Conservation (phyloP, 306 rosid genomes). For the Luffa aegyptiaca region DNA sequence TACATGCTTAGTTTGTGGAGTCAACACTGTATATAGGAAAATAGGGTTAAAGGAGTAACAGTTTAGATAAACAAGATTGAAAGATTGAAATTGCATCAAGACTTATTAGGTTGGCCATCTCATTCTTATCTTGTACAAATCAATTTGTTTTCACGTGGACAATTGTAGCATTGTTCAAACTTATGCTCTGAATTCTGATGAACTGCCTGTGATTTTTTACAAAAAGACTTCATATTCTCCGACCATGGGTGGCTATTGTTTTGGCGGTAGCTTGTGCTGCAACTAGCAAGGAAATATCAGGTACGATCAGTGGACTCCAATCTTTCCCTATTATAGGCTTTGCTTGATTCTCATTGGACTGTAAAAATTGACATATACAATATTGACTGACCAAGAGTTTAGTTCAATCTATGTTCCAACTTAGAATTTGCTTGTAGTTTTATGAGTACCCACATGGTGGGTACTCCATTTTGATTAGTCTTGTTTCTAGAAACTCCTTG, state of each 20-base stretch:
- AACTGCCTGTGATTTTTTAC: background rate
- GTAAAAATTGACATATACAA: background rate
- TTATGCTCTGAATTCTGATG: background rate
- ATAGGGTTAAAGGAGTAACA: conserved; percentile 32
- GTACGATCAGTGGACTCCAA: background rate
- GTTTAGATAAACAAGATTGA: conserved; percentile 16
- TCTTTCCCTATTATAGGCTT: background rate
- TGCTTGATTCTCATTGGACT: background rate
- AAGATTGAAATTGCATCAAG: conserved; percentile 18
- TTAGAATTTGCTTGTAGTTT: background rate
- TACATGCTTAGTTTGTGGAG: conserved; percentile 3
- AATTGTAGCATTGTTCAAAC: conserved; percentile 28
- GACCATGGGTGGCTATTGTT: background rate
- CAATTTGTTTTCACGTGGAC: conserved; percentile 40
- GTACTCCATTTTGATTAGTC: background rate
- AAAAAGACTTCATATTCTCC: background rate
- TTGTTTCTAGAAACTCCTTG: background rate
- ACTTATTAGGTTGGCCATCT: conserved; percentile 21
- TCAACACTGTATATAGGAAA: conserved; percentile 43
- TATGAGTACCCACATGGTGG: background rate
- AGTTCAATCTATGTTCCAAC: background rate
- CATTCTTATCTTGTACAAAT: conserved; percentile 50
- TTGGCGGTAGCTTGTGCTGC: background rate
- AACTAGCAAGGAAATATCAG: background rate
- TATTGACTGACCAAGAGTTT: background rate